Evolutionary conservation across 78 protist species (phyloP).

Genomic region (Bigelowiella natans): DNA sequence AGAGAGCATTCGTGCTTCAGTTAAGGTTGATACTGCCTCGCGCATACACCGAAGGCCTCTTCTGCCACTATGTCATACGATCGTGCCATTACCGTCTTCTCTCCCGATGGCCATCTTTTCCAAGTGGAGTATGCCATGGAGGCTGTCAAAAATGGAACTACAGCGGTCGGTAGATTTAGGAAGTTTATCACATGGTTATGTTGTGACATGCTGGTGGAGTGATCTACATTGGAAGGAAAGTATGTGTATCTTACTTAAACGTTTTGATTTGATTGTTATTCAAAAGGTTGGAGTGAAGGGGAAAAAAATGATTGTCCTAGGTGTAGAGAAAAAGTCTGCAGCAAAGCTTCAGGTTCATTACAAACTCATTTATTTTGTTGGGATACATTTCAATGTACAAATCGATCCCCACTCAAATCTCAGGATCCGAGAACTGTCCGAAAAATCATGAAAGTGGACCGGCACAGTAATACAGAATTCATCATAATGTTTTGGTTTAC

Average conservation of each 20-base stretch:
- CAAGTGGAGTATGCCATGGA: slow-evolving; percentile 98
- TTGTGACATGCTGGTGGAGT: too few species aligned
- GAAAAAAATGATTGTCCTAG: slow-evolving; percentile 66
- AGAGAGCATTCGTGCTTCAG: too few species aligned
- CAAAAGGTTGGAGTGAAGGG: slow-evolving; percentile 48
- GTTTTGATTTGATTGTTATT: background rate
- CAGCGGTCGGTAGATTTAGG: slow-evolving; percentile 95
- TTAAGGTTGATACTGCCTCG: too few species aligned
- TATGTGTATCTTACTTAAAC: too few species aligned
- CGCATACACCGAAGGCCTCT: too few species aligned
- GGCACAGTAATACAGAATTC: slow-evolving; percentile 61
- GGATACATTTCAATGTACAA: background rate
- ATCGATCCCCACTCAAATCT: background rate
- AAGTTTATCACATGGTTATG: too few species aligned
- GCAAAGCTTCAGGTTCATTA: slow-evolving; percentile 30
- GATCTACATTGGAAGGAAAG: too few species aligned
- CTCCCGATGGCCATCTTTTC: slow-evolving; percentile 96
- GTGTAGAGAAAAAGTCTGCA: slow-evolving; percentile 32
- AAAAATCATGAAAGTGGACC: slow-evolving; percentile 83
- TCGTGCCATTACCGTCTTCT: slow-evolving; percentile 97
- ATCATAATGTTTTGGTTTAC: slow-evolving; percentile 71
- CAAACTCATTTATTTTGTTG: too few species aligned
- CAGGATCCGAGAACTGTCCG: slow-evolving; percentile 92
- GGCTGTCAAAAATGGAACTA: slow-evolving; percentile 95
- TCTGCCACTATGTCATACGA: background rate